Evolutionary conservation across 331 rosid genomes (phyloP).

Genomic region (Stylosanthes scabra): DNA sequence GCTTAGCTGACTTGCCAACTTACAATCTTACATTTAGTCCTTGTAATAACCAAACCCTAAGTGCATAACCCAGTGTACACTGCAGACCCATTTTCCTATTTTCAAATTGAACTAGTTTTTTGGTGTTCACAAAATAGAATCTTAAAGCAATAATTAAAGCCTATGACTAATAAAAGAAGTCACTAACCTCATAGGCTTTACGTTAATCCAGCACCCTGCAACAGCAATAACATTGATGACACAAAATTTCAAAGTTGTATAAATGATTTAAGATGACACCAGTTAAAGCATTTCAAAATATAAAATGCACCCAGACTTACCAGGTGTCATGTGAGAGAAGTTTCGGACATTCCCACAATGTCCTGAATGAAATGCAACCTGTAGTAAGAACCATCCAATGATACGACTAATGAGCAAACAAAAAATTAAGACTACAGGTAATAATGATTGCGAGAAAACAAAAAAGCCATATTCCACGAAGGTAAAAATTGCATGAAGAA

Average conservation of each 20-base stretch:
- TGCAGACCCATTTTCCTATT: constrained; percentile 5
- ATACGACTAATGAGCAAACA: constrained; percentile 15
- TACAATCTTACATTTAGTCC: no score
- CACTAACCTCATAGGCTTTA: constrained; percentile 61
- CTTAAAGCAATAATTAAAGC: constrained; percentile 24
- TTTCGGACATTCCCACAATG: constrained; percentile 48
- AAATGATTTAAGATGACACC: constrained; percentile 15
- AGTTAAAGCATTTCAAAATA: background rate
- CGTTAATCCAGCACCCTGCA: constrained; percentile 56
- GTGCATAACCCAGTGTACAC: background rate
- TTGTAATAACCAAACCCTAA: background rate
- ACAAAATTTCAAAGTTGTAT: constrained; percentile 20
- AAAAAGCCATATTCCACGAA: background rate
- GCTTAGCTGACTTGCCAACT: background rate
- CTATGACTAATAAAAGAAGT: constrained; percentile 5
- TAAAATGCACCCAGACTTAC: constrained; percentile 42
- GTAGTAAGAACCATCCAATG: constrained; percentile 32
- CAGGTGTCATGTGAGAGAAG: constrained; percentile 51
- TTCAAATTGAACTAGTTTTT: background rate
- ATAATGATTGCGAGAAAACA: constrained; percentile 6
- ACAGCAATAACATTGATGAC: constrained; percentile 17
- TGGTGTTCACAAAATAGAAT: background rate
- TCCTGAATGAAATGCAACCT: constrained; percentile 55
- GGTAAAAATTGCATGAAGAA: background rate
- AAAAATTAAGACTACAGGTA: background rate